These are phyloP conservation scores for Paramyrothecium roridum DNA, from an alignment of 2,329 filamentous ascomycete genomes.

Conservation along the genomic window DNA sequence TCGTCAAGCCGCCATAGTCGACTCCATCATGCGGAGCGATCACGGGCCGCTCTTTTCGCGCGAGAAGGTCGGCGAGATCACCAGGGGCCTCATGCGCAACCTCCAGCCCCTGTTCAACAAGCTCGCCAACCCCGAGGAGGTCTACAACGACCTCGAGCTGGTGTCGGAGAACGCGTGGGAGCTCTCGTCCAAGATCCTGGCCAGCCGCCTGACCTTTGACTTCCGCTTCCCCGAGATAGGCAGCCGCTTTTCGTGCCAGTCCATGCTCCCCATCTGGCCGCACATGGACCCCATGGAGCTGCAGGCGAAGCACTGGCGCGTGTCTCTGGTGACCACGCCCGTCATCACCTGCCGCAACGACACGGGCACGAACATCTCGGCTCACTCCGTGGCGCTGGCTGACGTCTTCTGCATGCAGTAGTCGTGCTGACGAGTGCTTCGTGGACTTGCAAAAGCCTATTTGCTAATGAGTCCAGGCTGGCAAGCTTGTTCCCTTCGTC, in stretches of 20 bases:
- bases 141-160: conserved; percentile 38
- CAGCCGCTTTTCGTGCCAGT: conserved; percentile 43
- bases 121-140: conserved; percentile 26
- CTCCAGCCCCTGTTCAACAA: conserved; percentile 36
- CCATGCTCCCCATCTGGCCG: conserved; percentile 45
- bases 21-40: conserved; percentile 31
- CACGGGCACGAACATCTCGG: conserved; percentile 38
- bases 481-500: too few species aligned
- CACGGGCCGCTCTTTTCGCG: conserved; percentile 24
- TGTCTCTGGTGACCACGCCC: conserved; percentile 53
- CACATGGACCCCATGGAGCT: conserved; percentile 36
- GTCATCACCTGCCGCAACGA: conserved; percentile 53
- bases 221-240: conserved; percentile 49
- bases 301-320: conserved; percentile 47
- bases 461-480: too few species aligned
- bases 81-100: conserved; percentile 32
- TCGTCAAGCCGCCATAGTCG: conserved; percentile 31
- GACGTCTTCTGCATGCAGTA: conserved; percentile 49
- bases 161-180: conserved; percentile 40
- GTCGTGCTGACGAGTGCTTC: neutral
- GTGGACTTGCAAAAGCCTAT: neutral
- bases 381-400: conserved; percentile 40
- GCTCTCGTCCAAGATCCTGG: conserved; percentile 44
- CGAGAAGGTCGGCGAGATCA: conserved; percentile 36
- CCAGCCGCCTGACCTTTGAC: conserved; percentile 39